phyloP scores from a whole-genome alignment of 495 filamentous ascomycete species.

The Usnea hakonensis region DNA sequence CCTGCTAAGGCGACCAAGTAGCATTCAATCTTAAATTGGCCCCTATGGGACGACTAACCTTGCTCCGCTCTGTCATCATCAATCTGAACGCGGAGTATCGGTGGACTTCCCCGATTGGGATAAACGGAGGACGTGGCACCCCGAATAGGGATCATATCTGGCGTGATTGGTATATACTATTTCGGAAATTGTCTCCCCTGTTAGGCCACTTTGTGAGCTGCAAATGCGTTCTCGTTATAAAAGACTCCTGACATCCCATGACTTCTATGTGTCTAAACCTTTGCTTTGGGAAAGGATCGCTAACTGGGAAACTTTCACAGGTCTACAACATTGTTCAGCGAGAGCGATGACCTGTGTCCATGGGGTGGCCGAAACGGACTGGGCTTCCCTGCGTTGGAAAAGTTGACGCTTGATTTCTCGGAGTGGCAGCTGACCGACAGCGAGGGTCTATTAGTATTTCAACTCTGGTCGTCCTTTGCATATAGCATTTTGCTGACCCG shows the following conservation, averaged over 20 bases:
- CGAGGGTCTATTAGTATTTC: constrained; percentile 17
- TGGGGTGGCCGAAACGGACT: constrained; percentile 11
- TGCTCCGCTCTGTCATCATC: constrained; percentile 16
- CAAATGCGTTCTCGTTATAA: not conserved
- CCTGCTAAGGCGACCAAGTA: constrained; percentile 2
- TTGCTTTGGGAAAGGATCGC: not conserved
- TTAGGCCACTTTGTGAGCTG: not conserved
- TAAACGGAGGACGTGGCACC: constrained; percentile 3
- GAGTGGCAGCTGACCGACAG: constrained; percentile 19
- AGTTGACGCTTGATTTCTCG: constrained; percentile 18
- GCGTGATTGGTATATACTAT: constrained; percentile 14
- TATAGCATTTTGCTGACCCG: not conserved
- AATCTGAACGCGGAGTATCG: constrained; percentile 19
- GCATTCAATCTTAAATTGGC: constrained; percentile 19
- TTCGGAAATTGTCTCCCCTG: not conserved
- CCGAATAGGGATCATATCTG: constrained; percentile 18
- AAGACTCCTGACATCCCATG: not conserved
- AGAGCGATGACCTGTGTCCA: constrained; percentile 14
- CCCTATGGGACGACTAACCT: constrained; percentile 15
- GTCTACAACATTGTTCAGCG: constrained; percentile 18
- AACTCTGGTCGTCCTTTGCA: not conserved
- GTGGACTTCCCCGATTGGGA: constrained; percentile 6
- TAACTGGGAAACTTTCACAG: not conserved
- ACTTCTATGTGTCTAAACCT: not conserved
- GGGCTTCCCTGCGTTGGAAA: constrained; percentile 18